Evolutionary conservation across 345 rosid genomes (phyloP).

Genomic region (Sonneratia caseolaris): DNA sequence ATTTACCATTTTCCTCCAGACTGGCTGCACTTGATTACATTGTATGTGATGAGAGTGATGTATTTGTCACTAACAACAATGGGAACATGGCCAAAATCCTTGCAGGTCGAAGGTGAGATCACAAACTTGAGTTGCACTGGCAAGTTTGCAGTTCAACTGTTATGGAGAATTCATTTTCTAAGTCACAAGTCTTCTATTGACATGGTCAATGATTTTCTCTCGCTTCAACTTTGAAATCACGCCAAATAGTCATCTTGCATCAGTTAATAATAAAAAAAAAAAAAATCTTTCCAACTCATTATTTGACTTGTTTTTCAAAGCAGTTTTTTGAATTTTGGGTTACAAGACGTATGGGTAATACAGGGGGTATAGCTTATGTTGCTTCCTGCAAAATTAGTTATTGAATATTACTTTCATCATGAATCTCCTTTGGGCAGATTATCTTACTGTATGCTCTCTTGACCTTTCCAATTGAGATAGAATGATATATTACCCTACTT

Average conservation of each 20-base stretch:
- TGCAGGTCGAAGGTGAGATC: conserved; percentile 88
- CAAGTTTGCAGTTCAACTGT: background rate
- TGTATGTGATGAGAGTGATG: conserved; percentile 89
- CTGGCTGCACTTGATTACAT: conserved; percentile 92
- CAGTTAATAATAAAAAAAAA: background rate
- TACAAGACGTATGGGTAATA: too few relatives aligned
- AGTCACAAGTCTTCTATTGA: background rate
- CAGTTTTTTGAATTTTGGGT: too few relatives aligned
- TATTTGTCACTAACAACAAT: conserved; percentile 86
- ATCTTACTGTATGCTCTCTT: too few relatives aligned
- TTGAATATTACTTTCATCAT: too few relatives aligned
- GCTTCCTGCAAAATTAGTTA: too few relatives aligned
- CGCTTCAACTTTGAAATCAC: background rate
- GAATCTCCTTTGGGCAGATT: too few relatives aligned
- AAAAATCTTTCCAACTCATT: too few relatives aligned
- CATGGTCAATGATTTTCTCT: background rate
- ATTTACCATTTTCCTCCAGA: conserved; percentile 79
- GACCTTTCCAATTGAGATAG: too few relatives aligned
- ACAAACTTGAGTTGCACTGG: background rate
- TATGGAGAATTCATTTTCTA: background rate
- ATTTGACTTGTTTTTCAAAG: too few relatives aligned
- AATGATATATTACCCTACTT: background rate
- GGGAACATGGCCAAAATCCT: conserved; percentile 99
- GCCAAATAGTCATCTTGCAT: background rate
- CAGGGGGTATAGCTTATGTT: too few relatives aligned